Percentiles rank a stretch among this genome's conserved stretches.
Conservation (phyloP, 257 asterid genomes). For the Scutellaria barbata region DNA sequence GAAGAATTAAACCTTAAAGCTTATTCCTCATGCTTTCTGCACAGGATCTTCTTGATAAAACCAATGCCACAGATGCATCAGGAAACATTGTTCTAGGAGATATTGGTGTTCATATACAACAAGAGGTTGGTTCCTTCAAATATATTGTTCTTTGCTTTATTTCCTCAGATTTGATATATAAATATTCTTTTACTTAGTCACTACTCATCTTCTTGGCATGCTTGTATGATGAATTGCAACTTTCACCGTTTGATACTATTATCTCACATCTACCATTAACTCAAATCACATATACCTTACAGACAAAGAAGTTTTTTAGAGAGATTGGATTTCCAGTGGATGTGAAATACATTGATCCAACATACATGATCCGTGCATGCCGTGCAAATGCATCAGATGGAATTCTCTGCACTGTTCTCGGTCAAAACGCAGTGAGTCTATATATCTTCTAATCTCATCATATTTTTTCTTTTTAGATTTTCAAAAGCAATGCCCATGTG, state of each 20-base stretch:
- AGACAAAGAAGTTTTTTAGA: constrained; percentile 83
- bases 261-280: constrained; percentile 27
- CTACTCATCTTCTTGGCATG: constrained; percentile 21
- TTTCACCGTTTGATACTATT: not conserved
- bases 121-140: constrained; percentile 65
- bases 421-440: constrained; percentile 93
- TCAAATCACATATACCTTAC: constrained; percentile 28
- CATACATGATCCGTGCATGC: constrained; percentile 99
- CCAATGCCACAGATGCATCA: constrained; percentile 93
- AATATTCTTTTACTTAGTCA: not conserved
- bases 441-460: not conserved
- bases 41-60: constrained; percentile 69
- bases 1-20: not conserved
- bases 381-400: constrained; percentile 99
- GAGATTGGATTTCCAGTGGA: constrained; percentile 78
- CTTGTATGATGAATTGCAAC: constrained; percentile 2
- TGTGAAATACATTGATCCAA: constrained; percentile 94
- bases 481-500: too few species aligned
- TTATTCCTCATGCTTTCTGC: constrained; percentile 17
- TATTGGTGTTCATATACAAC: constrained; percentile 75
- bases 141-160: constrained; percentile 7
- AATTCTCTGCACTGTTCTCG: constrained; percentile 96
- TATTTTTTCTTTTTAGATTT: not conserved
- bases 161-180: constrained; percentile 12
- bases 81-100: constrained; percentile 82